phyloP scores from a whole-genome alignment of 2,329 filamentous ascomycete species.

The Gnomoniopsis smithogilvyi region DNA sequence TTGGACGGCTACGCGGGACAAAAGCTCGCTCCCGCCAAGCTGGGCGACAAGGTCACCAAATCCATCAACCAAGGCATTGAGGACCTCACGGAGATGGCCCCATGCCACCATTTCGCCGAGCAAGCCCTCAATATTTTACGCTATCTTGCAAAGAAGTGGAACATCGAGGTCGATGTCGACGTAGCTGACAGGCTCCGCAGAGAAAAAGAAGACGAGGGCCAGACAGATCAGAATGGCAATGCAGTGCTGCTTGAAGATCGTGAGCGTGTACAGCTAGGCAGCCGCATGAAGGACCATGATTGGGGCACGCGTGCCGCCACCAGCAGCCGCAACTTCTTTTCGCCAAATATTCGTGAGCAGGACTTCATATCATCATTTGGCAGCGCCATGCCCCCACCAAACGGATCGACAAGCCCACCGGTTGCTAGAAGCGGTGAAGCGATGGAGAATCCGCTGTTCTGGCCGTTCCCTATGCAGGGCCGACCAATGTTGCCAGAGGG shows the following conservation, averaged over 20 bases:
- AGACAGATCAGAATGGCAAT: background rate
- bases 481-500: conserved; percentile 50
- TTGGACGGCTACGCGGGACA: conserved; percentile 12
- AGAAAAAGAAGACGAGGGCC: conserved; percentile 1
- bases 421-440: conserved; percentile 31
- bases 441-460: conserved; percentile 54
- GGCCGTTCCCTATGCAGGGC: conserved; percentile 60
- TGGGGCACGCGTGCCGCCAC: conserved; percentile 43
- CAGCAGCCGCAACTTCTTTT: conserved; percentile 55
- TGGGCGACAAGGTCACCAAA: conserved; percentile 31
- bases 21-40: background rate
- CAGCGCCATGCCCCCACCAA: conserved; percentile 6
- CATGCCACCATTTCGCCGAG: conserved; percentile 58
- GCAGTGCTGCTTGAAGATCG: too few species aligned
- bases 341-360: conserved; percentile 43
- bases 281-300: conserved; percentile 35
- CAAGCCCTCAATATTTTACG: conserved; percentile 58
- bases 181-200: conserved; percentile 13
- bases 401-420: background rate
- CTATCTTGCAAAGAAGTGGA: conserved; percentile 57
- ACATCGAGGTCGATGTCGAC: conserved; percentile 48
- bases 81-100: conserved; percentile 59
- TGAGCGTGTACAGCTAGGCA: conserved; percentile 16
- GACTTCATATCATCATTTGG: conserved; percentile 50
- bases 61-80: conserved; percentile 52